Percentiles rank a stretch among this genome's conserved stretches.
phyloP scores from a whole-genome alignment of 1,284 basidiomycete genomes.

The Phylloboletellus chloephorus region DNA sequence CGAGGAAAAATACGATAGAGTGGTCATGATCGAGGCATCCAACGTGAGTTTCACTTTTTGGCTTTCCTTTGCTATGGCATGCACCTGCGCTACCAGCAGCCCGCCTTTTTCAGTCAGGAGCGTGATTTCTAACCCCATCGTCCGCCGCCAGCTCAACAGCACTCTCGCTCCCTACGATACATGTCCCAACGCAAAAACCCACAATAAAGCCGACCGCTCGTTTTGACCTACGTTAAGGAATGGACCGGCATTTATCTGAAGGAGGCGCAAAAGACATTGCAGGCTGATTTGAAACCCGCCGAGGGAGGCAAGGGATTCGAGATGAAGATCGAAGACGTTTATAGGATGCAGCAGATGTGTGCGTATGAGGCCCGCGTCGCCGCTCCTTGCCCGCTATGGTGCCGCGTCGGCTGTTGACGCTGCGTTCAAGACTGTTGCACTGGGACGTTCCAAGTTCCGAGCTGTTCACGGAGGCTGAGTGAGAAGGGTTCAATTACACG shows the following conservation, averaged over 20 bases:
- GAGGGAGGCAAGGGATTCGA: constrained; percentile 59
- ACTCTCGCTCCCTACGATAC: constrained; percentile 27
- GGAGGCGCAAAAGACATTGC: constrained; percentile 60
- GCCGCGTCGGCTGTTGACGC: constrained; percentile 1
- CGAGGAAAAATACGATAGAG: constrained; percentile 73
- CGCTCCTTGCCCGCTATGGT: neutral
- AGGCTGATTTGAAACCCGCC: constrained; percentile 34
- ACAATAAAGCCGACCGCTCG: constrained; percentile 51
- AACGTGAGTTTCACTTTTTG: constrained; percentile 40
- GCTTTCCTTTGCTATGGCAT: neutral
- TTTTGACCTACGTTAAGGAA: constrained; percentile 46
- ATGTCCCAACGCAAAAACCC: constrained; percentile 52
- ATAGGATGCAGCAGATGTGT: constrained; percentile 72
- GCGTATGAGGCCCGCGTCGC: constrained; percentile 67
- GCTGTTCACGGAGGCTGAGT: constrained; percentile 86
- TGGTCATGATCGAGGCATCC: constrained; percentile 69
- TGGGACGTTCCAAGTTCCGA: constrained; percentile 84
- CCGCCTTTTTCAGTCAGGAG: neutral
- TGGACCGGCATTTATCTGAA: constrained; percentile 74
- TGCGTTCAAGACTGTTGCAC: constrained; percentile 66
- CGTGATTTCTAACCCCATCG: neutral
- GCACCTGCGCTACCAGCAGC: neutral
- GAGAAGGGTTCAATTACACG: constrained; percentile 84
- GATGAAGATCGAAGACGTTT: constrained; percentile 67
- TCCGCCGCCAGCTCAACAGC: constrained; percentile 25